Evolutionary conservation across 2,329 filamentous ascomycete species (phyloP).

Genomic region (Paecilomyces variotii): DNA sequence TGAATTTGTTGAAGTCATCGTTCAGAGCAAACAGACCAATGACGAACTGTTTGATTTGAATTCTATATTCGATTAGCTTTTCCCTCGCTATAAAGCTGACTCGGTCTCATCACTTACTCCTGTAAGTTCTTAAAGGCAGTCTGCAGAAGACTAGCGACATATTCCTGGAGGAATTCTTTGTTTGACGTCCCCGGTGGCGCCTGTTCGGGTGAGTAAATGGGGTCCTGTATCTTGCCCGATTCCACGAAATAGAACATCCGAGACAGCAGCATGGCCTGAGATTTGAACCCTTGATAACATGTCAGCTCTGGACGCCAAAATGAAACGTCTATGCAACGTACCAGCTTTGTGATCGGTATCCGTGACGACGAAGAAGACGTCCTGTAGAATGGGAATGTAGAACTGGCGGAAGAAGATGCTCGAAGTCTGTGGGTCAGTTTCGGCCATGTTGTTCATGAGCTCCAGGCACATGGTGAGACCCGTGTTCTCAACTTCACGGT

Average conservation of each 20-base stretch:
- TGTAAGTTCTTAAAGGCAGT: constrained; percentile 92
- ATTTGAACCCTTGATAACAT: constrained; percentile 66
- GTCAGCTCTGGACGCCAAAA: neutral
- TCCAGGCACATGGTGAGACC: constrained; percentile 98
- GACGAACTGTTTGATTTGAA: constrained; percentile 84
- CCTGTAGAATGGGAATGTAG: constrained; percentile 89
- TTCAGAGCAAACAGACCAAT: constrained; percentile 83
- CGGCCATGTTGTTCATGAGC: constrained; percentile 93
- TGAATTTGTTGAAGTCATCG: constrained; percentile 87
- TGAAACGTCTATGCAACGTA: constrained; percentile 16
- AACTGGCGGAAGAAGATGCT: constrained; percentile 98
- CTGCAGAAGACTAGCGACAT: constrained; percentile 74
- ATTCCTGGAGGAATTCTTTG: constrained; percentile 81
- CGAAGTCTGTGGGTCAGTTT: constrained; percentile 75
- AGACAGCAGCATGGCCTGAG: constrained; percentile 85
- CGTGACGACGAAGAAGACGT: constrained; percentile 96
- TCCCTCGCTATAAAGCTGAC: neutral
- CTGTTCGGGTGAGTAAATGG: constrained; percentile 80
- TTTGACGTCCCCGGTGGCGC: constrained; percentile 77
- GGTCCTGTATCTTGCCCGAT: constrained; percentile 80
- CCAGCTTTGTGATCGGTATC: constrained; percentile 96
- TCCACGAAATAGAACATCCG: constrained; percentile 96
- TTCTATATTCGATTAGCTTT: constrained; percentile 39
- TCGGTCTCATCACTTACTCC: constrained; percentile 51
- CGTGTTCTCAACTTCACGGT: constrained; percentile 92